phyloP scores from a whole-genome alignment of 257 asterid genomes.

The Coffea eugenioides region DNA sequence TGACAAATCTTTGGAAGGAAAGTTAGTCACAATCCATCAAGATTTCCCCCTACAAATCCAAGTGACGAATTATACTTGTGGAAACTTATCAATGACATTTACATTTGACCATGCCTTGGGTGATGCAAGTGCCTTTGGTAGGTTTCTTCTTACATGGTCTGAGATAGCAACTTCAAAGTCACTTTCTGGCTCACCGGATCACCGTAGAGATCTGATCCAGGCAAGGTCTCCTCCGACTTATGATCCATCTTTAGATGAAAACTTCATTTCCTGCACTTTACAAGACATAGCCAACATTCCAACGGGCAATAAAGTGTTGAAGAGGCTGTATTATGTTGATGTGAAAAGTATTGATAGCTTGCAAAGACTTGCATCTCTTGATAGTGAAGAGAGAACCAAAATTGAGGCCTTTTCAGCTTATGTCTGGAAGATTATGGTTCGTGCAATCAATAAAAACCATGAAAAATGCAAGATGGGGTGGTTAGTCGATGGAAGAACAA shows the following conservation, averaged over 20 bases:
- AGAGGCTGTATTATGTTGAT: conserved; percentile 43
- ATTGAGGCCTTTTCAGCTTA: conserved; percentile 57
- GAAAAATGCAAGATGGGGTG: conserved; percentile 52
- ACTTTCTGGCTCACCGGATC: conserved; percentile 41
- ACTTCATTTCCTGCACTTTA: conserved; percentile 52
- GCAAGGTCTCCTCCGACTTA: conserved; percentile 41
- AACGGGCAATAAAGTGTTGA: conserved; percentile 29
- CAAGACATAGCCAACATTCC: conserved; percentile 41
- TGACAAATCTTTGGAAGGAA: conserved; percentile 34
- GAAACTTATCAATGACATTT: conserved; percentile 41
- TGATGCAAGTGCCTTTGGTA: conserved; percentile 53
- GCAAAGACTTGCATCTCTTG: conserved; percentile 32
- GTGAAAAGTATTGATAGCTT: conserved; percentile 29
- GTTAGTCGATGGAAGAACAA: conserved; percentile 52
- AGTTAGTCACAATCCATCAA: conserved; percentile 27
- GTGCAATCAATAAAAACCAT: conserved; percentile 27
- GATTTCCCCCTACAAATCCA: conserved; percentile 42
- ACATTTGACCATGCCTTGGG: conserved; percentile 67
- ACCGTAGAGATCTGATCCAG: conserved; percentile 35
- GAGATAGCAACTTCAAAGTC: conserved; percentile 38
- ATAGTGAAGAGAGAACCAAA: conserved; percentile 42
- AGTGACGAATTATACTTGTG: conserved; percentile 41
- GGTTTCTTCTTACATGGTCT: conserved; percentile 49
- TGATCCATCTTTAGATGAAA: conserved; percentile 40
- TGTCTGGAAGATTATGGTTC: conserved; percentile 53